phyloP scores from a whole-genome alignment of 192 early-diverging fungal genomes.

The Coemansia sp. region DNA sequence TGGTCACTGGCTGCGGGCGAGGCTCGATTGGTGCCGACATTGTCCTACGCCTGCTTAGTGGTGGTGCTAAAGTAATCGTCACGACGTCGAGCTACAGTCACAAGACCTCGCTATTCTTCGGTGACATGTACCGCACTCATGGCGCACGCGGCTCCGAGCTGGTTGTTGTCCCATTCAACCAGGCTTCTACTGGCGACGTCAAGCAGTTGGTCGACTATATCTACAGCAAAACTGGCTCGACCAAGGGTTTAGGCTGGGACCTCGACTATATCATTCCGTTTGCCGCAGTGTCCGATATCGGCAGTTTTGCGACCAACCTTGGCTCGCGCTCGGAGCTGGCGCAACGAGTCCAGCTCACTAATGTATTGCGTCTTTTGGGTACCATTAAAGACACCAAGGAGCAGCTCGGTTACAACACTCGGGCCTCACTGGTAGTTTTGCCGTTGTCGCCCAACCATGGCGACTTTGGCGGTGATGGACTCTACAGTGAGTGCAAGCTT shows the following conservation, averaged over 20 bases:
- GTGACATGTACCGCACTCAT: constrained; percentile 81
- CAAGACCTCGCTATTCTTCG: constrained; percentile 79
- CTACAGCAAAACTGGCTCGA: constrained; percentile 61
- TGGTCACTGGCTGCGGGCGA: constrained; percentile 88
- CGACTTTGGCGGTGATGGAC: constrained; percentile 88
- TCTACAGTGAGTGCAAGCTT: constrained; percentile 94
- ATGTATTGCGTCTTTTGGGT: constrained; percentile 85
- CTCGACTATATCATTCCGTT: constrained; percentile 94
- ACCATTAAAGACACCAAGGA: constrained; percentile 84
- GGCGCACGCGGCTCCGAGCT: constrained; percentile 86
- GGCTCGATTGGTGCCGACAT: constrained; percentile 90
- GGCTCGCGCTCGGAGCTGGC: constrained; percentile 89
- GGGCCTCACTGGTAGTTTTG: constrained; percentile 84
- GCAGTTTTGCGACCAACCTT: constrained; percentile 81
- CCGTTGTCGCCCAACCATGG: constrained; percentile 98
- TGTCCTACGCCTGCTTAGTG: constrained; percentile 81
- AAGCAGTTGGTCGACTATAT: constrained; percentile 83
- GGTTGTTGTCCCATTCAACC: constrained; percentile 94
- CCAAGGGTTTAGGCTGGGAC: constrained; percentile 82
- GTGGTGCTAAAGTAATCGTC: constrained; percentile 85
- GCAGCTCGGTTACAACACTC: constrained; percentile 71
- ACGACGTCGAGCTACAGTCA: constrained; percentile 88
- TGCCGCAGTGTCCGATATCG: constrained; percentile 90
- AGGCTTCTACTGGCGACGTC: constrained; percentile 81
- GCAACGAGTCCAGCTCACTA: constrained; percentile 94